Evolutionary conservation across 2,329 filamentous ascomycete genomes (phyloP).

Genomic region (Penicillium psychrosexuale): DNA sequence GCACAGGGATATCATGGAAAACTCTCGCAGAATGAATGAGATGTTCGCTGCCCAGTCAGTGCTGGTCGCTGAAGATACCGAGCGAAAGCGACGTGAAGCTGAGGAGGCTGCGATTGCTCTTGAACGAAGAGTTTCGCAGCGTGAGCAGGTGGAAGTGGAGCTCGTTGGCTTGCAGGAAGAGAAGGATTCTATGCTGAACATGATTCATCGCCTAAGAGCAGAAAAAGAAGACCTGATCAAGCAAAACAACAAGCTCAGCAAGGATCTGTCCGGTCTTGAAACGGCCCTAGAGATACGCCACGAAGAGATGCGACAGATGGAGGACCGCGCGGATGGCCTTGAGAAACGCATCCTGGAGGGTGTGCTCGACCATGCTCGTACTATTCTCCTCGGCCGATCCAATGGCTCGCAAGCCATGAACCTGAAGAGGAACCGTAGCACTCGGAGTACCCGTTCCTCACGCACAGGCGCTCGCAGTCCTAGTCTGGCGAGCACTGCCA

Average conservation of each 20-base stretch:
- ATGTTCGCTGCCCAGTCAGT: constrained; percentile 51
- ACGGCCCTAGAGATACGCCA: constrained; percentile 84
- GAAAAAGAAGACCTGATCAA: constrained; percentile 66
- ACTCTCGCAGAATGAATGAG: constrained; percentile 76
- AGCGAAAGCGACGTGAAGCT: constrained; percentile 72
- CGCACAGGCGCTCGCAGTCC: constrained; percentile 31
- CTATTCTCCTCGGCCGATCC: constrained; percentile 71
- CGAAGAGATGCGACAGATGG: constrained; percentile 89
- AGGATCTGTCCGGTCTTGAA: constrained; percentile 86
- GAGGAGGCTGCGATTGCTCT: constrained; percentile 78
- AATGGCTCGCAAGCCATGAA: constrained; percentile 53
- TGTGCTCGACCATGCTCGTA: constrained; percentile 89
- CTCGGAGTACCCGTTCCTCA: constrained; percentile 34
- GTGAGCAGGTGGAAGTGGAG: constrained; percentile 58
- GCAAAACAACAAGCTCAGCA: constrained; percentile 75
- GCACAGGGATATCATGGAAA: constrained; percentile 79
- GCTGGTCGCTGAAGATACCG: constrained; percentile 69
- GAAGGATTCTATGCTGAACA: constrained; percentile 60
- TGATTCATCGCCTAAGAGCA: constrained; percentile 48
- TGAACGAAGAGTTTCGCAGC: constrained; percentile 68
- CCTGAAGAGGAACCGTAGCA: constrained; percentile 49
- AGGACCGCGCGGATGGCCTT: constrained; percentile 78
- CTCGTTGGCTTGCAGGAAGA: constrained; percentile 54
- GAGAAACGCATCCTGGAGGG: constrained; percentile 92
- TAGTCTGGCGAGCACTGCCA: constrained; percentile 35